Evolutionary conservation across 768 basidiomycete genomes (phyloP).

Genomic region (Trametes elegans): DNA sequence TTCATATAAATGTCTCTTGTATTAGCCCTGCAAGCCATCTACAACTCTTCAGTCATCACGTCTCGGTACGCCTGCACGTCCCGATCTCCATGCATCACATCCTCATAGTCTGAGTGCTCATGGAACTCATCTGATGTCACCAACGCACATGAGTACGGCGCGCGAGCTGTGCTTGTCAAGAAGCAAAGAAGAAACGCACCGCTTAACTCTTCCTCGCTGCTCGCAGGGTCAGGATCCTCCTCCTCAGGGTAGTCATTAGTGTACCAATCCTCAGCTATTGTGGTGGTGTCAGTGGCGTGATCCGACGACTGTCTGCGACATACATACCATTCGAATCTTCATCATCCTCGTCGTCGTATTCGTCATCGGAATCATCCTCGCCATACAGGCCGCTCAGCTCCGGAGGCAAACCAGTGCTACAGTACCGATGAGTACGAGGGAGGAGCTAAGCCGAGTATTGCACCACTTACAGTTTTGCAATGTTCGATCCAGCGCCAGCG

Average conservation of each 20-base stretch:
- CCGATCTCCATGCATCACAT: constrained; percentile 31
- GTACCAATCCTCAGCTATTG: constrained; percentile 75
- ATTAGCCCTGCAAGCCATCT: background rate
- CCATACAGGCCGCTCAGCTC: constrained; percentile 54
- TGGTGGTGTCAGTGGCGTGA: background rate
- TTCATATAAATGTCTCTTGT: too few relatives aligned
- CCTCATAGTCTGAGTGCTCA: constrained; percentile 51
- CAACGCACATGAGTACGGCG: background rate
- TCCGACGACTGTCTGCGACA: background rate
- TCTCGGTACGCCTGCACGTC: constrained; percentile 2
- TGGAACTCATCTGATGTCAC: constrained; percentile 51
- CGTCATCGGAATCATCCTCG: constrained; percentile 47
- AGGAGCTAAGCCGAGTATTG: background rate
- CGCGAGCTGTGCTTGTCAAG: background rate
- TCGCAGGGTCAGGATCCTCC: constrained; percentile 10
- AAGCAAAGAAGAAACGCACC: constrained; percentile 8
- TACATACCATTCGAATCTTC: constrained; percentile 79
- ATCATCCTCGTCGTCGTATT: constrained; percentile 72
- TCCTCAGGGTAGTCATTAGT: constrained; percentile 86
- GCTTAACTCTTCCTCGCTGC: constrained; percentile 19
- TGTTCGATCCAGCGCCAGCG: constrained; percentile 44
- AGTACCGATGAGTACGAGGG: background rate
- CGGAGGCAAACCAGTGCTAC: constrained; percentile 64
- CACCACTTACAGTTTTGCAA: constrained; percentile 61
- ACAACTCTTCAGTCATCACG: constrained; percentile 10